phyloP scores from a whole-genome alignment of 2,329 filamentous ascomycete species.

The Keithomyces neogunnii region DNA sequence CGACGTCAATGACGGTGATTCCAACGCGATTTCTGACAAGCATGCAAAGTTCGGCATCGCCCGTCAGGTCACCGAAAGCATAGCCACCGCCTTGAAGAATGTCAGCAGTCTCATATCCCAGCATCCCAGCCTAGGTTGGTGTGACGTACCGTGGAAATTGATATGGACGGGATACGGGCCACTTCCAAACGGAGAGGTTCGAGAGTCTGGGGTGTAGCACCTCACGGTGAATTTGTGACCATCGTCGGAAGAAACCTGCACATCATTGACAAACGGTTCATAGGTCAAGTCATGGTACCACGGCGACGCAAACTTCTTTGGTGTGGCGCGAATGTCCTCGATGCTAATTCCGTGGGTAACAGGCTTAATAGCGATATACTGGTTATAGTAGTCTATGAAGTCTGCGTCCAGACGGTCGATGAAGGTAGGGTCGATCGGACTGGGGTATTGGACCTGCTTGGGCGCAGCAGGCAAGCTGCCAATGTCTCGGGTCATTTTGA shows the following conservation, averaged over 20 bases:
- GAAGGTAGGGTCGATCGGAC: not conserved
- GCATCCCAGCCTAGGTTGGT: no score
- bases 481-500: no score
- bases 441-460: not conserved
- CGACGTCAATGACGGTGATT: conserved; percentile 4
- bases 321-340: conserved; percentile 2
- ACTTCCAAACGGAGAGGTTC: conserved; percentile 6
- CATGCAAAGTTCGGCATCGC: conserved; percentile 5
- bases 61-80: conserved; percentile 3
- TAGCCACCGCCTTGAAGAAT: conserved; percentile 3
- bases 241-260: conserved; percentile 5
- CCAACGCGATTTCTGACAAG: conserved; percentile 2
- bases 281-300: conserved; percentile 6
- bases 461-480: not conserved
- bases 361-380: conserved; percentile 1
- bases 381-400: conserved; percentile 8
- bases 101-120: no score
- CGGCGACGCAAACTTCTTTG: conserved; percentile 4
- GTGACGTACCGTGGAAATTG: conserved; percentile 6
- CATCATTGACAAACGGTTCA: conserved; percentile 7
- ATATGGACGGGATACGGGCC: conserved; percentile 5
- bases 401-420: conserved; percentile 4
- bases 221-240: conserved; percentile 3
- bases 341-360: conserved; percentile 1
- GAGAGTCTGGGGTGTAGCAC: conserved; percentile 5